Evolutionary conservation across 2,329 filamentous ascomycete species (phyloP).

Genomic region (Hortaea sp.): DNA sequence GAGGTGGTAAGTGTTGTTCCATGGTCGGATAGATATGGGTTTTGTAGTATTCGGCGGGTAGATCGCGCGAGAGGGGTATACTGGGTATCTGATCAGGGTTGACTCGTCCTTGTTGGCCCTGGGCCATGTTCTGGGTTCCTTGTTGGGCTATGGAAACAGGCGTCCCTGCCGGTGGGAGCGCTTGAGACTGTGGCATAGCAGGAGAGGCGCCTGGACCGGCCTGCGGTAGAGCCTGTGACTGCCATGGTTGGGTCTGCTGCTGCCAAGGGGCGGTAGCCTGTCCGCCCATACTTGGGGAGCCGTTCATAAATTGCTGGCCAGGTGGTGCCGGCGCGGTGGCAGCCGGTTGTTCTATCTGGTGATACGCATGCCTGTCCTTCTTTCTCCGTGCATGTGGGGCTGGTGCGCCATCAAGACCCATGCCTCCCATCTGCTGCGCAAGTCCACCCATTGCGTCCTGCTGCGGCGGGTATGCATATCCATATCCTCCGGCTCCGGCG

Average conservation of each 20-base stretch:
- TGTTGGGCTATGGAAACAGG: conserved; percentile 20
- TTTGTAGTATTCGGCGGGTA: conserved; percentile 72
- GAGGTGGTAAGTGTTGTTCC: conserved; percentile 84
- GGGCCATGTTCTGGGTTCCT: conserved; percentile 8
- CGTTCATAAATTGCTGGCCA: conserved; percentile 53
- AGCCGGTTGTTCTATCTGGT: conserved; percentile 65
- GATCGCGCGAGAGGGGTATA: conserved; percentile 74
- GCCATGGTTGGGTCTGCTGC: conserved; percentile 27
- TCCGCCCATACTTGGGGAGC: conserved; percentile 15
- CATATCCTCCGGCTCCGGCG: neutral
- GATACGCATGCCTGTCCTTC: conserved; percentile 90
- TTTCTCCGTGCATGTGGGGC: conserved; percentile 61
- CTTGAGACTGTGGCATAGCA: conserved; percentile 9
- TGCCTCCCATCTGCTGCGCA: conserved; percentile 65
- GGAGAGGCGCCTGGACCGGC: conserved; percentile 4
- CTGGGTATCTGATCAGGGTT: conserved; percentile 91
- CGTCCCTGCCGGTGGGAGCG: conserved; percentile 14
- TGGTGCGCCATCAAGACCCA: conserved; percentile 51
- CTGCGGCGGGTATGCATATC: conserved; percentile 9
- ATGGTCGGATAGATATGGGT: conserved; percentile 89
- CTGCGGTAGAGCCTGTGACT: conserved; percentile 17
- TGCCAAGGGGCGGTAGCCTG: conserved; percentile 24
- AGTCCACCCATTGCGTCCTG: conserved; percentile 36
- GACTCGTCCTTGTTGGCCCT: conserved; percentile 57
- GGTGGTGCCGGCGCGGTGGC: conserved; percentile 57